Conservation (phyloP, 257 asterid species). For the Nemophila menziesii region DNA sequence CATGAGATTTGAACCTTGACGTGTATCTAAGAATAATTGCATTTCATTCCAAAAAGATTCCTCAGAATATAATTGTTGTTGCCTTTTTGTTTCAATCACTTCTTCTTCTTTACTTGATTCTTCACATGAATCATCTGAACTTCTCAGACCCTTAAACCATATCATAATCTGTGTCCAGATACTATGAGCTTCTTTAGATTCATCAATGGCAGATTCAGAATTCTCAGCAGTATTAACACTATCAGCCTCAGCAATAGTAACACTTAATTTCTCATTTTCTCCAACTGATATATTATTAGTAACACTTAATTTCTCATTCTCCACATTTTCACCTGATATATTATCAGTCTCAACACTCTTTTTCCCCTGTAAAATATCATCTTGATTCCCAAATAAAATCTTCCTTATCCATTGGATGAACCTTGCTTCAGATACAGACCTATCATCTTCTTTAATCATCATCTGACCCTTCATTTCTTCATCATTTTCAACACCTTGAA, state of each 20-base stretch:
- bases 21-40: slow-evolving; percentile 36
- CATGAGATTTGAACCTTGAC: slow-evolving; percentile 33
- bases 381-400: slow-evolving; percentile 39
- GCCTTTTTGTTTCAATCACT: slow-evolving; percentile 14
- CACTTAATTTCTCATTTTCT: slow-evolving; percentile 15
- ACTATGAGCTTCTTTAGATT: slow-evolving; percentile 17
- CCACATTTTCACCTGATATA: slow-evolving; percentile 16
- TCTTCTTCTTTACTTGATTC: slow-evolving; percentile 19
- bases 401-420: slow-evolving; percentile 36
- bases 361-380: slow-evolving; percentile 10
- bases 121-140: slow-evolving; percentile 19
- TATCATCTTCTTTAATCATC: slow-evolving; percentile 11
- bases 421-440: slow-evolving; percentile 29
- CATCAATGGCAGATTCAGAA: slow-evolving; percentile 14
- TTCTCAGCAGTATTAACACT: slow-evolving; percentile 11
- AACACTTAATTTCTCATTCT: slow-evolving; percentile 15
- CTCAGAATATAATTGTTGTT: slow-evolving; percentile 29
- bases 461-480: slow-evolving; percentile 16
- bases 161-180: slow-evolving; percentile 17
- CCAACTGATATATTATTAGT: slow-evolving; percentile 10
- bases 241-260: slow-evolving; percentile 13
- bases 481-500: slow-evolving; percentile 18
- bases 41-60: slow-evolving; percentile 65
- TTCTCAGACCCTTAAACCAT: slow-evolving; percentile 36
- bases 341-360: neutral